phyloP scores from a whole-genome alignment of 2,329 filamentous ascomycete species.

The Colletotrichum sp. region DNA sequence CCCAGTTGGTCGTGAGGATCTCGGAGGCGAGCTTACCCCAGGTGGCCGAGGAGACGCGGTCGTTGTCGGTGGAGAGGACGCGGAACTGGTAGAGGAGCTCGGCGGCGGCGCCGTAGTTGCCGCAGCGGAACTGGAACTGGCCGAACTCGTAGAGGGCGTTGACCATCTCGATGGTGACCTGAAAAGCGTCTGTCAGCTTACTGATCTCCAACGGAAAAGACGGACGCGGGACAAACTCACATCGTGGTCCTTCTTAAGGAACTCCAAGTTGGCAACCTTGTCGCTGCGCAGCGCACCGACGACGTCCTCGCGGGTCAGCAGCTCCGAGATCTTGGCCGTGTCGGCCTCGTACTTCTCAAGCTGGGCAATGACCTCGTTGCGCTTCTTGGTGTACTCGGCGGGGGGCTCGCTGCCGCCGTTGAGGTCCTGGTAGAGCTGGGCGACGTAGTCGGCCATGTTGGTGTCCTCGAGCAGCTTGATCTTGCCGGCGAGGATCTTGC shows the following conservation, averaged over 20 bases:
- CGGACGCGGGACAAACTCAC: constrained; percentile 53
- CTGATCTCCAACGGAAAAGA: fast-evolving
- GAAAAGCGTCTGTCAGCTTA: not conserved
- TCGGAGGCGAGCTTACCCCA: constrained; percentile 98
- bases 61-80: constrained; percentile 96
- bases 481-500: constrained; percentile 83
- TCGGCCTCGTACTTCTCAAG: constrained; percentile 86
- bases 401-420: constrained; percentile 80
- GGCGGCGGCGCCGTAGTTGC: constrained; percentile 87
- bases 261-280: constrained; percentile 99
- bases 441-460: constrained; percentile 99
- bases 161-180: constrained; percentile 94
- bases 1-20: constrained; percentile 95
- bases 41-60: constrained; percentile 93
- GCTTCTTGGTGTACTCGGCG: constrained; percentile 85
- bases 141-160: constrained; percentile 95
- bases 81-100: constrained; percentile 98
- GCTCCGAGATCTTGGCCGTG: constrained; percentile 85
- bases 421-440: constrained; percentile 88
- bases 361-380: constrained; percentile 84
- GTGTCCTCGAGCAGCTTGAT: constrained; percentile 95
- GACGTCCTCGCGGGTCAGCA: constrained; percentile 88
- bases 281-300: constrained; percentile 90
- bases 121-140: constrained; percentile 97
- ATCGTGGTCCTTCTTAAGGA: constrained; percentile 93